Evolutionary conservation across 805 yeast genomes (phyloP), one percentile per base, ranked within the genome.

Genomic region (Hanseniaspora hatyaiensis): DNA sequence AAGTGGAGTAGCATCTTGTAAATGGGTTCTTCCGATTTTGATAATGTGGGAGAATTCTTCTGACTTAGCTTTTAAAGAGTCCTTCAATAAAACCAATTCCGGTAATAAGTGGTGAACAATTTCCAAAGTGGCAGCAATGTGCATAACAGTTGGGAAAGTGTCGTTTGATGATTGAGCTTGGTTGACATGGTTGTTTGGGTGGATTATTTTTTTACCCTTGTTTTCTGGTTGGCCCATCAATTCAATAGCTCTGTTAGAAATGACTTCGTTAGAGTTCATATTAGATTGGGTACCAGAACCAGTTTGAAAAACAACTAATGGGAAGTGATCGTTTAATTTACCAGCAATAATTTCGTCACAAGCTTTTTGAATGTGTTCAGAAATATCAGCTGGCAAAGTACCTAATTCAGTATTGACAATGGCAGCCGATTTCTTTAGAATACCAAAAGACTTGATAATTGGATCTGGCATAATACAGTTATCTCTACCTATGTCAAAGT

Each of bases 61-160:
- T 31, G 87, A 62, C 71, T 92, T 92, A 52, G 64, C 72, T 42
- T 75, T 73, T 54, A 92, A 70, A n/a, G 95, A 72, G 60, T 80
- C 82, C 66, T 83, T 83, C 60, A 92, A 78, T 37, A 69, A 71
- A 50, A 75, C 71, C 62, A 92, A 73, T 61, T 86, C 84, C 15
- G 98, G 98, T 46, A 89, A 57, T 65, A 92, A 74, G 34, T 72
- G 70, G 62, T 74, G 60, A 47, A 80, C 69, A 68, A 89, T 83
- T 71, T 89, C 95, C 36, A 82, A 75, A 53, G 88, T 96, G 16
- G 97, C 96, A 50, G 98, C 96, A 68, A 92, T 89, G 72, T 92
- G 98, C 98, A 92, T 92, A 49, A 89, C 98, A 31, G 98, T 88
- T 57, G 98, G 98, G 83, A 92, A 92, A 48, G 97, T 92, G 69